phyloP scores from a whole-genome alignment of 345 rosid species.

The Microthlaspi erraticum region DNA sequence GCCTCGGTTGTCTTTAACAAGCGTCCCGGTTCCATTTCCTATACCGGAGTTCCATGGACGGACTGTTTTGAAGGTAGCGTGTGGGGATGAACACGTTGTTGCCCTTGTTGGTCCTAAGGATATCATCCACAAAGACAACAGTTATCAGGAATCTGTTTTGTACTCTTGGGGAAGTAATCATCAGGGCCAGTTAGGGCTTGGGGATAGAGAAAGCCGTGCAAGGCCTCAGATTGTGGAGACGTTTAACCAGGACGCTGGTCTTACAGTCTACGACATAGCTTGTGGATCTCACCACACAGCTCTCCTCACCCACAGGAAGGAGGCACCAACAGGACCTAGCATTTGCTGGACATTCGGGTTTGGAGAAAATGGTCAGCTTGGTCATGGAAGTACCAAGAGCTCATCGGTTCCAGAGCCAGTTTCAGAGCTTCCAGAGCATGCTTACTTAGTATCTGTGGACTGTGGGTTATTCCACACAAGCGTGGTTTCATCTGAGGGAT shows the following conservation, averaged over 20 bases:
- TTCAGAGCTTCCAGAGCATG: conserved; percentile 57
- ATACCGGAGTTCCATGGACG: conserved; percentile 67
- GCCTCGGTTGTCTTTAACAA: conserved; percentile 52
- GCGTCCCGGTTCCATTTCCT: conserved; percentile 63
- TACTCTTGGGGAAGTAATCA: conserved; percentile 83
- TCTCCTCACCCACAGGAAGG: conserved; percentile 64
- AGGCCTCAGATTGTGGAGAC: conserved; percentile 64
- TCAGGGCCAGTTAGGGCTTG: conserved; percentile 86
- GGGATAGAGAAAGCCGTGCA: conserved; percentile 64
- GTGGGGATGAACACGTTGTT: conserved; percentile 85
- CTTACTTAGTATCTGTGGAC: conserved; percentile 69
- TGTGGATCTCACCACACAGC: conserved; percentile 95
- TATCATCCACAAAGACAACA: conserved; percentile 46
- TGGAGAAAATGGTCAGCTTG: conserved; percentile 91
- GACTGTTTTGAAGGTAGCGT: conserved; percentile 86
- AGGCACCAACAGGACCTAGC: conserved; percentile 55
- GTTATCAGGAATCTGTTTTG: conserved; percentile 52
- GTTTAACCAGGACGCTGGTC: conserved; percentile 55
- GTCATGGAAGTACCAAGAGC: conserved; percentile 77
- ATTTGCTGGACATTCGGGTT: conserved; percentile 89
- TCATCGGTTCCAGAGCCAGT: conserved; percentile 68
- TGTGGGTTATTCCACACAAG: conserved; percentile 94
- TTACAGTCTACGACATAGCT: conserved; percentile 72
- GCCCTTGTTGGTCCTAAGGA: conserved; percentile 71
- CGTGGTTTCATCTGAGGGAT: conserved; percentile 82